Base-by-base conservation (phyloP, 768 basidiomycete genomes). In the Inosperma sp. region DNA sequence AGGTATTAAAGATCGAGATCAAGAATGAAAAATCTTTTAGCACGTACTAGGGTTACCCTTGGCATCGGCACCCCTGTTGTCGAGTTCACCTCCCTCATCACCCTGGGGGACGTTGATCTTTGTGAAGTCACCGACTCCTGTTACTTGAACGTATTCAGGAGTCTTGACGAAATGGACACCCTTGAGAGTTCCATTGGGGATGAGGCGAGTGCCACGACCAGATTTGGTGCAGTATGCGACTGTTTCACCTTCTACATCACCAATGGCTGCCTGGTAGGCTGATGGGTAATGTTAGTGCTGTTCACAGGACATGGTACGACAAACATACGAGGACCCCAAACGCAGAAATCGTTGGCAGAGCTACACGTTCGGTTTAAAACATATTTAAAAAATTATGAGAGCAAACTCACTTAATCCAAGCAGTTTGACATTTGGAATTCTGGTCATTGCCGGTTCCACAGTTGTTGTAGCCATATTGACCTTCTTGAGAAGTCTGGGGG, bases 141-240 rank as follows among this genome's bases (percentile, higher is more conserved):
- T 75, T 59, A 71, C 70, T 62, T 84, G 82, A 14, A 84, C 71
- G 59, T 86, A 88, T 54, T 82, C 74, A 4, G 76, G 73, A 0
- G 86, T 85, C 63, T 72, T 73, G 58, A 88, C 75, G 59, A 82
- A 76, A 65, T 90, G 88, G 0, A 86, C 79, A 48, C 86, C 86
- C 19, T 70, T 67, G 34, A 92, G 68, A 7, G 84, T 72, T 17
- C 84, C 85, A 1, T 72, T 65, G 33, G 86, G 86, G 26, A 92
- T 89, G 49, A 80, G 66, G 43, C 90, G 85, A 0, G 86, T 77
- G 7, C 89, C 90, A 30, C 79, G 78, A 7, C 84, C 84, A 21
- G 75, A 74, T 63, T 85, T 82, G 26, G 82, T 82, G 73, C 88
- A 94, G 75, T 79, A 92, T 0, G 86, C 79, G 2, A 92, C 84